Evolutionary conservation across 106 monocot species (phyloP).

Genomic region (Posidonia australis): DNA sequence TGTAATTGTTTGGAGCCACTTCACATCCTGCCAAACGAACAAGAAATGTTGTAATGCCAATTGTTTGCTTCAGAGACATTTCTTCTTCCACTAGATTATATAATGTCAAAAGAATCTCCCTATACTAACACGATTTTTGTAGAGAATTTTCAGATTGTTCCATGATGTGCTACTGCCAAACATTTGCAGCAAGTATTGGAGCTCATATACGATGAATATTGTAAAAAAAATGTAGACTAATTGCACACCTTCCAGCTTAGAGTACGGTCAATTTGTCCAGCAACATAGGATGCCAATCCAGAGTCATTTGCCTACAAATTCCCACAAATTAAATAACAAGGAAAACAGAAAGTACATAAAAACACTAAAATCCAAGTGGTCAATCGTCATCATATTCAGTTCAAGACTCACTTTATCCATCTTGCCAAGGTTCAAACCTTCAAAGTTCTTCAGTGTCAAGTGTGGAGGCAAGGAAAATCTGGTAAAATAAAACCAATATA

Average conservation of each 20-base stretch:
- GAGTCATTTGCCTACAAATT: constrained; percentile 38
- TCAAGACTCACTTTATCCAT: constrained; percentile 29
- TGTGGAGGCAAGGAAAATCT: constrained; percentile 47
- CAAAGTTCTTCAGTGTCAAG: constrained; percentile 48
- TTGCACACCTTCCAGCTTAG: constrained; percentile 53
- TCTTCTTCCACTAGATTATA: no score
- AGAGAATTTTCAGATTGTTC: no score
- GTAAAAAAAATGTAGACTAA: background rate
- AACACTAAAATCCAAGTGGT: background rate
- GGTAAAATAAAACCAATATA: background rate
- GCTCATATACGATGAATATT: background rate
- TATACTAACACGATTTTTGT: no score
- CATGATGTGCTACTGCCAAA: no score
- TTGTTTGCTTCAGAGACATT: no score
- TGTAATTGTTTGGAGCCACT: constrained; percentile 26
- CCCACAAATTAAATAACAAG: background rate
- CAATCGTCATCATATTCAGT: background rate
- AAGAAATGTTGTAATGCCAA: background rate
- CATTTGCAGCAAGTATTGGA: no score
- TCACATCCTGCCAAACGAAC: constrained; percentile 11
- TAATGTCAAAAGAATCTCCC: no score
- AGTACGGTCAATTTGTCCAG: constrained; percentile 45
- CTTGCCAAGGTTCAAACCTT: constrained; percentile 37
- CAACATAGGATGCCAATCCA: constrained; percentile 43
- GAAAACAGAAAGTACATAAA: background rate